Evolutionary conservation across 768 basidiomycete species (phyloP).

Genomic region (Phlebiopsis gigantea): DNA sequence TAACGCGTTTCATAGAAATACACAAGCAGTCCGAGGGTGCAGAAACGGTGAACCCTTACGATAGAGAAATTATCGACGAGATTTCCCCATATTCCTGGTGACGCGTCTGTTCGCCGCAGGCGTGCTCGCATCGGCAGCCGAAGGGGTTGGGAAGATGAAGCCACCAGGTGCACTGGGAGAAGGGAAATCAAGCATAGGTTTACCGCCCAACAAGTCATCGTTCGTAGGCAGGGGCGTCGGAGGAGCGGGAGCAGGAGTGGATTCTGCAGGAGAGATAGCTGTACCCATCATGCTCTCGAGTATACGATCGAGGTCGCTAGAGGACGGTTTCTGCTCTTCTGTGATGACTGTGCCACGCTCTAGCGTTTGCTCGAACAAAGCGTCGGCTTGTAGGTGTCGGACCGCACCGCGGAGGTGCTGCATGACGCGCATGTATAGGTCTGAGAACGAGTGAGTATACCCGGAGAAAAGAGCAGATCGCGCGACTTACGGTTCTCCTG

Average conservation of each 20-base stretch:
- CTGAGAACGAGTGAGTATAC: slow-evolving; percentile 18
- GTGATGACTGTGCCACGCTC: slow-evolving; percentile 32
- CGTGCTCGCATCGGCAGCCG: slow-evolving; percentile 1
- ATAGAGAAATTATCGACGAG: not conserved
- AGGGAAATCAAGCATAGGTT: not conserved
- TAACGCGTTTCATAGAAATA: too few species aligned
- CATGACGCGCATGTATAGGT: slow-evolving; percentile 33
- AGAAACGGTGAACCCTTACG: too few species aligned
- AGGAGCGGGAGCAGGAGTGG: not conserved
- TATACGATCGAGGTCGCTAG: slow-evolving; percentile 33
- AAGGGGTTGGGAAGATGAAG: not conserved
- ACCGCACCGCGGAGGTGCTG: slow-evolving; percentile 31
- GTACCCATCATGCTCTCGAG: slow-evolving; percentile 36
- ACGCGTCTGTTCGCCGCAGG: not conserved
- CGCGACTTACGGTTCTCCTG: slow-evolving; percentile 38
- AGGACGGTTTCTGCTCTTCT: slow-evolving; percentile 30
- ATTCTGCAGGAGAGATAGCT: not conserved
- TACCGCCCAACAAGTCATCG: not conserved
- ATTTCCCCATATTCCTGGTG: not conserved
- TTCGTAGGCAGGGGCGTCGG: not conserved
- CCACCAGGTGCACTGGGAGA: not conserved
- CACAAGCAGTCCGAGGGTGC: too few species aligned
- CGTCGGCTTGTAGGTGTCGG: slow-evolving; percentile 39
- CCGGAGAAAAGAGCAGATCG: slow-evolving; percentile 2
- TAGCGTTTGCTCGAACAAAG: slow-evolving; percentile 35